Conservation (phyloP, 2,329 filamentous ascomycete genomes). For the Aspergillus cejpii region DNA sequence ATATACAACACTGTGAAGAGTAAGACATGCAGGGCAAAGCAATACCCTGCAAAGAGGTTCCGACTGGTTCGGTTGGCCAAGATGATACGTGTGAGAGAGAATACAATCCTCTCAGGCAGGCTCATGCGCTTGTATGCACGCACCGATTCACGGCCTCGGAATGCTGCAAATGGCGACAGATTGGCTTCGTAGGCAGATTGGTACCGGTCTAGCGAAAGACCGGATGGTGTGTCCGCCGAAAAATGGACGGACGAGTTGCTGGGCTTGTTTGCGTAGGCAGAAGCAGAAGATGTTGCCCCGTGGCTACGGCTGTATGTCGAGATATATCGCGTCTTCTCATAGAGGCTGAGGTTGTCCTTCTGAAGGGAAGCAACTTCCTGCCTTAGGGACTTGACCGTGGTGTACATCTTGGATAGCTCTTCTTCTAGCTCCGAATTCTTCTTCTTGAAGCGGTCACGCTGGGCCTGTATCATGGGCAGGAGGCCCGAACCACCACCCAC, state of each 20-base stretch:
- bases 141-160: constrained; percentile 85
- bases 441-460: constrained; percentile 96
- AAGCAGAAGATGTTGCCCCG: constrained; percentile 56
- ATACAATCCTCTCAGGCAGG: constrained; percentile 80
- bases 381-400: constrained; percentile 73
- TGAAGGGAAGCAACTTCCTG: constrained; percentile 89
- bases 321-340: constrained; percentile 95
- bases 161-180: constrained; percentile 91
- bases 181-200: constrained; percentile 89
- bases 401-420: constrained; percentile 78
- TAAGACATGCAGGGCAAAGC: constrained; percentile 77
- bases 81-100: constrained; percentile 84
- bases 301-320: constrained; percentile 79
- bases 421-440: constrained; percentile 85
- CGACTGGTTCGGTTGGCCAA: constrained; percentile 82
- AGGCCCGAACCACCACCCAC: constrained; percentile 77
- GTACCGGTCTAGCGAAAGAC: constrained; percentile 73
- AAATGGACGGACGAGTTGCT: constrained; percentile 67
- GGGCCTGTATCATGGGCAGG: constrained; percentile 94
- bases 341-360: constrained; percentile 90
- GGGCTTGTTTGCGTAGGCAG: constrained; percentile 56
- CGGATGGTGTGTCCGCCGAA: constrained; percentile 53
- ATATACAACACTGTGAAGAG: constrained; percentile 84
- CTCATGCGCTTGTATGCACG: constrained; percentile 91
- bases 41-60: constrained; percentile 90